Conservation (phyloP, 495 filamentous ascomycete species). For the Penicillium fimorum region DNA sequence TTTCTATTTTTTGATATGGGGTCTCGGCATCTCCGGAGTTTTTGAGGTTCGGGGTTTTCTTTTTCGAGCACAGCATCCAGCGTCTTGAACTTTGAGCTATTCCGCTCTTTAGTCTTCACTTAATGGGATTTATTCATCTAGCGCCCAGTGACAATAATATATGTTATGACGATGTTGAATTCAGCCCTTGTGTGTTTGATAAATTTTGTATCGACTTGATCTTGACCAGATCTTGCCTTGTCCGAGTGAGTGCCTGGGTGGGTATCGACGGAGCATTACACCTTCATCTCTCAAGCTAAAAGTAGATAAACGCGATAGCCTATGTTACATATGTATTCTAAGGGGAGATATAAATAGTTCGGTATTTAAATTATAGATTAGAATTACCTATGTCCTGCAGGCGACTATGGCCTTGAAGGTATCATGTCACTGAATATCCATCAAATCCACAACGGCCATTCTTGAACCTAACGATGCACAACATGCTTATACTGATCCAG, state of each 20-base stretch:
- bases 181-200: background rate
- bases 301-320: background rate
- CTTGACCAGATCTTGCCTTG: too few relatives aligned
- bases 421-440: background rate
- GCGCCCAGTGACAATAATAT: conserved; percentile 6
- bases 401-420: background rate
- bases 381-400: background rate
- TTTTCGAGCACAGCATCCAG: conserved; percentile 24
- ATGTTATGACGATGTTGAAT: background rate
- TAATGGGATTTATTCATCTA: conserved; percentile 14
- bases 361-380: background rate
- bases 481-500: conserved; percentile 17
- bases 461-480: conserved; percentile 10
- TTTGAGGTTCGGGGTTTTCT: conserved; percentile 17
- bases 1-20: conserved; percentile 12
- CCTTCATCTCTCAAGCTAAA: background rate
- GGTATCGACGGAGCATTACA: background rate
- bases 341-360: background rate
- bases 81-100: conserved; percentile 17
- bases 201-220: background rate
- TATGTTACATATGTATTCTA: background rate
- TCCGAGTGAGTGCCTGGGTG: background rate
- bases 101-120: conserved; percentile 3
- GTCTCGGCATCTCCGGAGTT: conserved; percentile 37
- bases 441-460: background rate